Percentiles rank a stretch among this genome's conserved stretches.
Conservation (phyloP, 2,329 filamentous ascomycete species). For the Ilyonectria mors-panacis region DNA sequence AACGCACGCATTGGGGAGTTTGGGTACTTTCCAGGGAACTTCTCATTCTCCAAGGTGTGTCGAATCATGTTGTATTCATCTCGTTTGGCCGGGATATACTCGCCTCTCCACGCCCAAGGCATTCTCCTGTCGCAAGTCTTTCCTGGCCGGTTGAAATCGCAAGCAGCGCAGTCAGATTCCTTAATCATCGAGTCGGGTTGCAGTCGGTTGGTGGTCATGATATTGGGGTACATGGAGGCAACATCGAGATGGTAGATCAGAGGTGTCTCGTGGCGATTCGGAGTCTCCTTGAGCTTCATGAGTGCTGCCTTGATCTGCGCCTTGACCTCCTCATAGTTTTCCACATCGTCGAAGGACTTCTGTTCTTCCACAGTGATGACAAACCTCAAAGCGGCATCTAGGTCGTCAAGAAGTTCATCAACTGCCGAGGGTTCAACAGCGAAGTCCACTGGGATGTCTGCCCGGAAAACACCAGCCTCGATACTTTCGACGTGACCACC, state of each 20-base stretch:
- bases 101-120: conserved; percentile 98
- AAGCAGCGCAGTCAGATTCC: conserved; percentile 95
- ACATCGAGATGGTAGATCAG: conserved; percentile 99
- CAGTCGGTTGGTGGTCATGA: conserved; percentile 98
- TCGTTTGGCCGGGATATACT: conserved; percentile 94
- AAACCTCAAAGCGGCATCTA: conserved; percentile 92
- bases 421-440: conserved; percentile 89
- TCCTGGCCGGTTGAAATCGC: conserved; percentile 97
- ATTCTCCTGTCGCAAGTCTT: conserved; percentile 96
- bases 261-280: conserved; percentile 87
- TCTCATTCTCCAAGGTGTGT: conserved; percentile 90
- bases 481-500: conserved; percentile 99
- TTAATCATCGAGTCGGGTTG: conserved; percentile 99
- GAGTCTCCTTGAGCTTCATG: conserved; percentile 81
- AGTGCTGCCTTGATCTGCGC: conserved; percentile 83
- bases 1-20: conserved; percentile 82
- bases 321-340: conserved; percentile 88
- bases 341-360: conserved; percentile 83
- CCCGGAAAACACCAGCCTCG: conserved; percentile 95
- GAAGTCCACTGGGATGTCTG: conserved; percentile 96
- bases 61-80: conserved; percentile 99
- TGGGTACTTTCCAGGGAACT: conserved; percentile 84
- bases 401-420: conserved; percentile 87
- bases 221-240: conserved; percentile 99
- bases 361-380: conserved; percentile 88